Conservation (phyloP, 116 monocot species). For the Thalassia testudinum region DNA sequence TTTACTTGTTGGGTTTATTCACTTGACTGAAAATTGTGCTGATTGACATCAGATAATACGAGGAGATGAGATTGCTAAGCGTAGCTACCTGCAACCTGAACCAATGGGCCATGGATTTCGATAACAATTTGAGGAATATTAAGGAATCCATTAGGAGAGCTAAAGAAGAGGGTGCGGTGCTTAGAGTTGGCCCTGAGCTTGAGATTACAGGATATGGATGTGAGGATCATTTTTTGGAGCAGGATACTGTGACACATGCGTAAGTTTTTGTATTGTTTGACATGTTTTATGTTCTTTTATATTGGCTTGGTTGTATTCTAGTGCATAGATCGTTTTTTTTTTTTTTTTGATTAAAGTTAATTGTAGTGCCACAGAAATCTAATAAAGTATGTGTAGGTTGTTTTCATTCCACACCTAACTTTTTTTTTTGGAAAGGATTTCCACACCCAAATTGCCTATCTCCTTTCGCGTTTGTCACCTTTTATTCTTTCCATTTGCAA, state of each 20-base stretch:
- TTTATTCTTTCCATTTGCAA: no score
- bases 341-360: no score
- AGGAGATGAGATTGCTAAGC: constrained; percentile 77
- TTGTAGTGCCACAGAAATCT: no score
- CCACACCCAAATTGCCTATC: no score
- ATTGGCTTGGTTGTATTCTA: no score
- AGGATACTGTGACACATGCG: constrained; percentile 80
- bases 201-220: constrained; percentile 95
- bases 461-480: no score
- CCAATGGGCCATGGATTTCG: constrained; percentile 99
- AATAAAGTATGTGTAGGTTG: no score
- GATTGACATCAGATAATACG: background rate
- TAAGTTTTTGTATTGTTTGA: constrained; percentile 15
- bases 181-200: constrained; percentile 87
- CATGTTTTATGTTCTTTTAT: no score
- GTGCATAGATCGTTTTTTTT: no score
- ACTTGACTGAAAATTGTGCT: background rate
- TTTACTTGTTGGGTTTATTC: no score
- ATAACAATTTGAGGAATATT: constrained; percentile 65
- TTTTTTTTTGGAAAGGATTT: no score
- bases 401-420: no score
- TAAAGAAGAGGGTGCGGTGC: constrained; percentile 49
- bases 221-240: constrained; percentile 96
- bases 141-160: constrained; percentile 70
- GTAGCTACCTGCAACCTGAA: constrained; percentile 87